Base-by-base conservation (phyloP, 805 yeast genomes). In the Ogataea pignaliae region DNA sequence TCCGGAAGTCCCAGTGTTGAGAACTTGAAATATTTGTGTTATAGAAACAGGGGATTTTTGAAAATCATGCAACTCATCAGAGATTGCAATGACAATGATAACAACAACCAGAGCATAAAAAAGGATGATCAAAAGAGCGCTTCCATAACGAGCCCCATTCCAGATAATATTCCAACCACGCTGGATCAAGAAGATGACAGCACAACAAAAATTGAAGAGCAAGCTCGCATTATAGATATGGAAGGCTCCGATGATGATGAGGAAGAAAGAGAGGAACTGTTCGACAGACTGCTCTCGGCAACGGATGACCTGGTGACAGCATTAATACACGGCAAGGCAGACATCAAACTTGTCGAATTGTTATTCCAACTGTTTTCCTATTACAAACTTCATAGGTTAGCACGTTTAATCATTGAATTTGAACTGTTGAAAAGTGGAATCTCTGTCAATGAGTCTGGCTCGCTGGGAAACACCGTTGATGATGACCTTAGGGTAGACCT, bases 11-110 rank as follows among this genome's bases (percentile, higher is more conserved):
- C 95, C 1, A 79, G 85, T 2, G 75, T 90, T 18, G 81, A 83
- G 51, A 75, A 81, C 10, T 69, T 93, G 30, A 74, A 95, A 41
- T 89, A 86, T 56, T 68, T 93, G 52, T 83, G 85, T 1, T 80
- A 81, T 58, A 75, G 97, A 51, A 93, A 91, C 58, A 68, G 95
- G 45, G 97, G 96, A 0, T 73, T 88, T 53, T 71, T 88, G 29
- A 75, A 80, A 47, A 72, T 85, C 26, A 68, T 72, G 29, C 60
- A 62, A 41, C 51, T 74, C 10, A 50, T 62, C 11, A 41, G 52
- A 7, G 50, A 64, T 51, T 34, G 34, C 26, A 34, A 39, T 14
- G 40, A 32, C 5, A 13, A 12, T 10, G 9, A 30, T 5, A n/a
- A 30, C n/a, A 38, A 28, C 38, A 35, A 43, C 6, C 54, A 5